phyloP scores from a whole-genome alignment of 2,329 filamentous ascomycete species.

The Didymella lethalis region DNA sequence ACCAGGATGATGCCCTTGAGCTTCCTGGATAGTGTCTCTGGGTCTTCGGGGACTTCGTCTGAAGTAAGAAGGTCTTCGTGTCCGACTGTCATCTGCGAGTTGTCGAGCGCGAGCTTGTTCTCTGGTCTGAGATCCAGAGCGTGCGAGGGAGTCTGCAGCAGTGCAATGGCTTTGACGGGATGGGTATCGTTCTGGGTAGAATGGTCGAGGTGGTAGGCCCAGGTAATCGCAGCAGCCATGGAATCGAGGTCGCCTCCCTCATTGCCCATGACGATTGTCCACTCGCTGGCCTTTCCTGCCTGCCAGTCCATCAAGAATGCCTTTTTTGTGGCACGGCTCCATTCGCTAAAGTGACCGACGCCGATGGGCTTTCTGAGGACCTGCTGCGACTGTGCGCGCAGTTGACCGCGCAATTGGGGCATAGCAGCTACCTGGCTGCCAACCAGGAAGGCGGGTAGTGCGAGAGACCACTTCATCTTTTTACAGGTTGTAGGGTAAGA shows the following conservation, averaged over 20 bases:
- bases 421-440: conserved; percentile 24
- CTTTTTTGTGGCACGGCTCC: conserved; percentile 58
- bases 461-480: conserved; percentile 29
- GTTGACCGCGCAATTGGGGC: conserved; percentile 27
- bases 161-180: conserved; percentile 56
- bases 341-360: conserved; percentile 60
- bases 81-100: conserved; percentile 57
- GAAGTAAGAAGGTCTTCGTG: conserved; percentile 58
- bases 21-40: conserved; percentile 54
- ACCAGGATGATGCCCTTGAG: conserved; percentile 58
- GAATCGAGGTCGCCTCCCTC: conserved; percentile 56
- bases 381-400: conserved; percentile 28
- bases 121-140: conserved; percentile 58
- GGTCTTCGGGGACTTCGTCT: conserved; percentile 58
- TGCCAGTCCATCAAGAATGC: conserved; percentile 59
- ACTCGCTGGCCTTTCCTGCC: conserved; percentile 52
- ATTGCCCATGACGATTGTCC: conserved; percentile 58
- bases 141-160: conserved; percentile 57
- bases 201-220: conserved; percentile 59
- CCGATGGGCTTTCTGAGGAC: conserved; percentile 39
- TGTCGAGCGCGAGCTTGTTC: conserved; percentile 56
- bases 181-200: conserved; percentile 53
- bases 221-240: conserved; percentile 57
- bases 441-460: conserved; percentile 27
- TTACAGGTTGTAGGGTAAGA: conserved; percentile 3